Conservation (phyloP, 2,329 filamentous ascomycete genomes). For the Fusarium sp. region DNA sequence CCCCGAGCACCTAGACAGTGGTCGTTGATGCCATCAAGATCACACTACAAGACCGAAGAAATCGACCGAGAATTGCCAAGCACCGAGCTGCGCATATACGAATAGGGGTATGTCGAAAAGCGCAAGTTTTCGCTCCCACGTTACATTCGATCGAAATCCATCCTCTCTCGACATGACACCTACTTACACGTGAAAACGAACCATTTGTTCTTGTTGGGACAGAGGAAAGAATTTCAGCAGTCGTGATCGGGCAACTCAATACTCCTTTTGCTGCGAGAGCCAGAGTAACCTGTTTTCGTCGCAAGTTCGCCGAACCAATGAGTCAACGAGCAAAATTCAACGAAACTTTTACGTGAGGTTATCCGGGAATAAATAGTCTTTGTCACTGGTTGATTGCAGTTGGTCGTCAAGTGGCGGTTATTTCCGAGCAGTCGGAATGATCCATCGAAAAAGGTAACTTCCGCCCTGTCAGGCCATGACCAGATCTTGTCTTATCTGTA, state of each 20-base stretch:
- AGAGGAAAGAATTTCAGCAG: background rate
- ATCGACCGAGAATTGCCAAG: background rate
- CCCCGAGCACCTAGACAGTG: background rate
- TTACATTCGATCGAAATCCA: background rate
- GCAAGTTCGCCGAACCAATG: background rate
- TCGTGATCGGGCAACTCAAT: background rate
- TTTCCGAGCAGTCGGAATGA: background rate
- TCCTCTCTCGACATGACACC: background rate
- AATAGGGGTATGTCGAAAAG: background rate
- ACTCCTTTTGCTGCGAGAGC: background rate
- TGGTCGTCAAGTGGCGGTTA: background rate
- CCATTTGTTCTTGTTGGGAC: background rate
- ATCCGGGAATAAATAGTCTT: background rate
- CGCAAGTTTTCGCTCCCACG: background rate
- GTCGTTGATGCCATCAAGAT: background rate
- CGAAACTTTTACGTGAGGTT: background rate
- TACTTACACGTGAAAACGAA: background rate
- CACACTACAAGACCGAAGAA: background rate
- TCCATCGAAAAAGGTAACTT: background rate
- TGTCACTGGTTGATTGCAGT: background rate
- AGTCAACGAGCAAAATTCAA: background rate
- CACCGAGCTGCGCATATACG: background rate
- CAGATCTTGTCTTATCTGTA: background rate
- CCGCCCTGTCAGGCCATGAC: background rate
- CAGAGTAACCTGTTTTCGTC: background rate